Evolutionary conservation across 129 eudicot species (phyloP).

Genomic region (Solidago caesia): DNA sequence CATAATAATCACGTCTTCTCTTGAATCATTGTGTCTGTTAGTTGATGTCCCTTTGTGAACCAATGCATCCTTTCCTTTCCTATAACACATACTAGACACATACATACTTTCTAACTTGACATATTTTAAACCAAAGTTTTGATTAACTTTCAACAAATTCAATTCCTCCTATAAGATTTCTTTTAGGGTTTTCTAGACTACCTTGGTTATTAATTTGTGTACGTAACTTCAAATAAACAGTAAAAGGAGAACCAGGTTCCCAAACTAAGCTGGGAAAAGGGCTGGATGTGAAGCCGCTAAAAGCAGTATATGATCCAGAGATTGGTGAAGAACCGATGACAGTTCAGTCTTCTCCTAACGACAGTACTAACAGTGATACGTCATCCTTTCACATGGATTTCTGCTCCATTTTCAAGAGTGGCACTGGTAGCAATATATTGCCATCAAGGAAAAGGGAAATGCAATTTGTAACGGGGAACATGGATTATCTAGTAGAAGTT

Average conservation of each 20-base stretch:
- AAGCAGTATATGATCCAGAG: slow-evolving; percentile 36
- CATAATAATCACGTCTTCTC: too few species aligned
- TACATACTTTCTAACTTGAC: too few species aligned
- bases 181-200: background rate
- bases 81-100: too few species aligned
- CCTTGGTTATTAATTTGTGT: background rate
- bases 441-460: slow-evolving; percentile 8
- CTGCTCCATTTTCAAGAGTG: slow-evolving; percentile 42
- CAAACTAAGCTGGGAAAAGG: slow-evolving; percentile 37
- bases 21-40: too few species aligned
- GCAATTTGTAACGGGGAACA: slow-evolving; percentile 8
- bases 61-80: too few species aligned
- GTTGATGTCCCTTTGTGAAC: too few species aligned
- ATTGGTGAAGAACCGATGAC: slow-evolving; percentile 44
- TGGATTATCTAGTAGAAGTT: slow-evolving; percentile 26
- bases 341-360: slow-evolving; percentile 65
- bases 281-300: slow-evolving; percentile 36
- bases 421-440: slow-evolving; percentile 28
- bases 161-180: slow-evolving; percentile 20
- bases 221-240: slow-evolving; percentile 24
- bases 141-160: background rate
- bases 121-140: too few species aligned
- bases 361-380: slow-evolving; percentile 46
- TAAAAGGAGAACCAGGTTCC: slow-evolving; percentile 50
- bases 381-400: slow-evolving; percentile 73